Percentiles rank a stretch among this genome's conserved stretches.
These are phyloP conservation scores for Sporothrix protearum DNA, from an alignment of 2,329 filamentous ascomycete species.

Conservation along the genomic window DNA sequence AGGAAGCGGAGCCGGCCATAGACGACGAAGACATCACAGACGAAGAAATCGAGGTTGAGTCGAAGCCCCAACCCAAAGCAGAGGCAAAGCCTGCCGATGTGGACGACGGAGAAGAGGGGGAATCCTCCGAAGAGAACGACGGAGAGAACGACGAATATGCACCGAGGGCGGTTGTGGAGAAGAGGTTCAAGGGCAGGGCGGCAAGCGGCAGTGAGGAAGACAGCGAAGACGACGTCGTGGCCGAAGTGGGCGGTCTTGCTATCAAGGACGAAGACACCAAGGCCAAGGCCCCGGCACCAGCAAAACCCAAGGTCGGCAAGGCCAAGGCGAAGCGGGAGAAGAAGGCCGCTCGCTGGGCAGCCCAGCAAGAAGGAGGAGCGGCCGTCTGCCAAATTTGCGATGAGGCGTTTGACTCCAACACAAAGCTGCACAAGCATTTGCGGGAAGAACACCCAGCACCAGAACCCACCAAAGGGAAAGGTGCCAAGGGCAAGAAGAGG, in stretches of 20 bases:
- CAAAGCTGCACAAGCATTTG: slow-evolving; percentile 28
- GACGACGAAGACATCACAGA: neutral
- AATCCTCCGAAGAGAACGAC: slow-evolving; percentile 31
- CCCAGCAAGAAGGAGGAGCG: slow-evolving; percentile 7
- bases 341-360: slow-evolving; percentile 26
- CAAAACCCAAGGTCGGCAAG: slow-evolving; percentile 40
- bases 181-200: slow-evolving; percentile 36
- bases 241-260: slow-evolving; percentile 76
- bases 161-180: slow-evolving; percentile 43
- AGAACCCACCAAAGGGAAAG: neutral
- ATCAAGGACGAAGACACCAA: slow-evolving; percentile 53
- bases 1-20: neutral
- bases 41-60: slow-evolving; percentile 11
- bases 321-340: slow-evolving; percentile 30
- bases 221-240: slow-evolving; percentile 44
- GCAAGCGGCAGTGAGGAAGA: neutral
- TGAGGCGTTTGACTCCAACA: slow-evolving; percentile 28
- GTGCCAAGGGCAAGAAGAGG: slow-evolving; percentile 24
- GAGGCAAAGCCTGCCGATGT: neutral
- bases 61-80: slow-evolving; percentile 9
- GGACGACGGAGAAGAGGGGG: slow-evolving; percentile 27
- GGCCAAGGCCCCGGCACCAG: slow-evolving; percentile 49
- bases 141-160: slow-evolving; percentile 45
- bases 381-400: slow-evolving; percentile 24
- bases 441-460: slow-evolving; percentile 19